These are phyloP conservation scores for Boletellus sp. DNA, from an alignment of 768 basidiomycete species.

Conservation along the genomic window DNA sequence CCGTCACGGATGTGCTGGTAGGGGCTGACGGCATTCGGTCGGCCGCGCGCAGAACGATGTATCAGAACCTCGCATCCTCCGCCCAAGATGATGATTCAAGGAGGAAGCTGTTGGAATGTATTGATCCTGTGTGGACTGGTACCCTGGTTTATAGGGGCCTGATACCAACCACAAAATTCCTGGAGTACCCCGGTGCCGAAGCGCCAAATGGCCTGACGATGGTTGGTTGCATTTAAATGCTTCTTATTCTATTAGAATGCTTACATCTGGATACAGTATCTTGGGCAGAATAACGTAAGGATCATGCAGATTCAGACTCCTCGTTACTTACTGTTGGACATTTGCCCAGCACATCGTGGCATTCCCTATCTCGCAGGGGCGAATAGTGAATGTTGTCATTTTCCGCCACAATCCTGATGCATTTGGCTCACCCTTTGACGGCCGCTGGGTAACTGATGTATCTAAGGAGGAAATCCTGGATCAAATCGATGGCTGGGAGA, in stretches of 20 bases:
- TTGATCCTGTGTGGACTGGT: constrained; percentile 40
- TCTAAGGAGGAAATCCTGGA: constrained; percentile 32
- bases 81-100: constrained; percentile 1
- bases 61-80: constrained; percentile 13
- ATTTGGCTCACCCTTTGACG: constrained; percentile 31
- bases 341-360: constrained; percentile 36
- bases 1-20: constrained; percentile 39
- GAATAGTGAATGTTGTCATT: constrained; percentile 35
- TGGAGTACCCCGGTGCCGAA: constrained; percentile 31
- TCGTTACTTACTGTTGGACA: background rate
- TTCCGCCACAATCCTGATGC: constrained; percentile 24
- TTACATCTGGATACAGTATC: constrained; percentile 15
- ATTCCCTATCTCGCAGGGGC: constrained; percentile 38
- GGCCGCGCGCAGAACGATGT: constrained; percentile 27
- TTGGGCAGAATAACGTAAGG: constrained; percentile 20
- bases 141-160: constrained; percentile 37
- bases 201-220: constrained; percentile 24
- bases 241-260: background rate
- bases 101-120: constrained; percentile 14
- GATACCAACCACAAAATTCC: constrained; percentile 28
- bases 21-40: constrained; percentile 45
- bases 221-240: background rate
- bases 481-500: constrained; percentile 27
- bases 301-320: background rate
- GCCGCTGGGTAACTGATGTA: constrained; percentile 27